Evolutionary conservation across 1,139 yeast species (phyloP).

Genomic region (Zygotorulaspora mrakii): DNA sequence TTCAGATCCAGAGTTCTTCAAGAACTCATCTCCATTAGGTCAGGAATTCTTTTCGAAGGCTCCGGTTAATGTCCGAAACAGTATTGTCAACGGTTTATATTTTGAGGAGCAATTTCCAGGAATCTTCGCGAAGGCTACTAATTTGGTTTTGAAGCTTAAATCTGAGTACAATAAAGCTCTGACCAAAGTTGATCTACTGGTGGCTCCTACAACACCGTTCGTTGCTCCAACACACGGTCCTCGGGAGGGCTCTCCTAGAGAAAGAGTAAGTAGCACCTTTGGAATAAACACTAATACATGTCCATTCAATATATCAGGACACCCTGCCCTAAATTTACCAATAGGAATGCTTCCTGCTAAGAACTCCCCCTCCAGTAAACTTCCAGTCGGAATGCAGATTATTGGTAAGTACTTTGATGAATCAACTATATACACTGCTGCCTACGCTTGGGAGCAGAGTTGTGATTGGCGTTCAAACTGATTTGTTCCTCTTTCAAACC

Average conservation of each 20-base stretch:
- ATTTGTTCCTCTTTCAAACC: too few species aligned
- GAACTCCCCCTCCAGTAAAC: conserved; percentile 34
- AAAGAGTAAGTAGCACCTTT: conserved; percentile 31
- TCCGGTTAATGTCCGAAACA: conserved; percentile 15
- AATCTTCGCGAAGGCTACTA: conserved; percentile 38
- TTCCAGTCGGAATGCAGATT: conserved; percentile 45
- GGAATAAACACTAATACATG: conserved; percentile 41
- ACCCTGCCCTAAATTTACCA: conserved; percentile 40
- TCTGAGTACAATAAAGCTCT: conserved; percentile 37
- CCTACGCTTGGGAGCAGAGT: conserved; percentile 40
- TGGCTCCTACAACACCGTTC: conserved; percentile 26
- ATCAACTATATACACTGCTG: conserved; percentile 39
- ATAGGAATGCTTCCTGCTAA: conserved; percentile 35
- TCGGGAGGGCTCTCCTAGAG: conserved; percentile 17
- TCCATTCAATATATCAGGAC: conserved; percentile 40
- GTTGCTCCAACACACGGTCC: conserved; percentile 20
- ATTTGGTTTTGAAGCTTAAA: conserved; percentile 37
- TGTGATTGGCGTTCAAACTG: conserved; percentile 32
- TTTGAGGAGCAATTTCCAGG: conserved; percentile 36
- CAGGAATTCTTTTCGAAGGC: conserved; percentile 38
- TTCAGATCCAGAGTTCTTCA: conserved; percentile 34
- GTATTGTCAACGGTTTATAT: conserved; percentile 27
- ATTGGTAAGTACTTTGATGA: conserved; percentile 54
- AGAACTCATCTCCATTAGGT: conserved; percentile 35
- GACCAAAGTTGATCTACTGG: conserved; percentile 27